phyloP scores from a whole-genome alignment of 1,139 yeast genomes.

The Hanseniaspora sp. region DNA sequence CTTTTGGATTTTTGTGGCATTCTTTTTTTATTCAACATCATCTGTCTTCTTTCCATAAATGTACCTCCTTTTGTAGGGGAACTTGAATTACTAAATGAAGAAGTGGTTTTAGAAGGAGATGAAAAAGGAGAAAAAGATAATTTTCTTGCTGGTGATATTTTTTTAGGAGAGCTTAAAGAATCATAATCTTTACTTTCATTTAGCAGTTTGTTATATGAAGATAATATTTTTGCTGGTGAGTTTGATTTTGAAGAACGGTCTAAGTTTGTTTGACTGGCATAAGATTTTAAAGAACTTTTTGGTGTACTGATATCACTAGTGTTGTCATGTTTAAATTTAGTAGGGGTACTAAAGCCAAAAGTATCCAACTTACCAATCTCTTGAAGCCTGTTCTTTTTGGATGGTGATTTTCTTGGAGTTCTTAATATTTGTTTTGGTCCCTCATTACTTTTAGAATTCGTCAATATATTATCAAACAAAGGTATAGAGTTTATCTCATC shows the following conservation, averaged over 20 bases:
- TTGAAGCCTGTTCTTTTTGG: neutral
- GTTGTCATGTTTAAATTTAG: neutral
- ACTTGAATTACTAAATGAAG: neutral
- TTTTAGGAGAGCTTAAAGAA: neutral
- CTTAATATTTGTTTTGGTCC: neutral
- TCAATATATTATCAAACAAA: constrained; percentile 7
- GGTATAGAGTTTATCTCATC: constrained; percentile 1
- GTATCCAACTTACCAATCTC: neutral
- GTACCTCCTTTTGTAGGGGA: neutral
- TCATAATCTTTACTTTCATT: neutral
- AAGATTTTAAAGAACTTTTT: constrained; percentile 1
- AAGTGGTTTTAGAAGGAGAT: neutral
- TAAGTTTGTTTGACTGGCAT: neutral
- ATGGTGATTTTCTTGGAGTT: constrained; percentile 15
- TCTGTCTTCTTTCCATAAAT: constrained; percentile 5
- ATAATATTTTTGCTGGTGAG: constrained; percentile 1
- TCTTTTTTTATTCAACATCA: neutral
- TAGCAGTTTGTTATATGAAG: neutral
- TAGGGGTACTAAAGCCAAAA: constrained; percentile 2
- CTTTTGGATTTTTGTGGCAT: neutral
- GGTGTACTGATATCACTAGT: neutral
- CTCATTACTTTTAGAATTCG: neutral
- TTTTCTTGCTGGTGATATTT: neutral
- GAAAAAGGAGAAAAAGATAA: neutral
- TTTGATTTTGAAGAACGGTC: neutral